Conservation (phyloP, 2,329 filamentous ascomycete genomes). For the Chaetomium strumarium region DNA sequence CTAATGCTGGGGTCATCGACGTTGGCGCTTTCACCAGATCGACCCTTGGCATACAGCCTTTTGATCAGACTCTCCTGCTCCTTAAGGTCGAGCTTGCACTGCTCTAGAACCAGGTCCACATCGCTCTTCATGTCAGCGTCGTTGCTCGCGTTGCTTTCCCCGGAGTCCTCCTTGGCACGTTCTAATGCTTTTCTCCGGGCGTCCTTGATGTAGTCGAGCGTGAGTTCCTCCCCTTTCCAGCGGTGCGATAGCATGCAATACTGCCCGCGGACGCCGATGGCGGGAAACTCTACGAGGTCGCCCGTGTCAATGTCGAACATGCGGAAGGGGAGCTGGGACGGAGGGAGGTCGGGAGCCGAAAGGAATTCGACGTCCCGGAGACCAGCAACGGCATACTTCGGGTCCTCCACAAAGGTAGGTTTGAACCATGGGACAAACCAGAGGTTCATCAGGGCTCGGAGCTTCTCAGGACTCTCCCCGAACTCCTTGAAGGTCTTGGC, state of each 20-base stretch:
- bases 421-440: conserved; percentile 25
- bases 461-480: conserved; percentile 23
- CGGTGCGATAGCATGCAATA: conserved; percentile 34
- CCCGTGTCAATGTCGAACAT: conserved; percentile 33
- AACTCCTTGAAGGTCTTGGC: conserved; percentile 20
- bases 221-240: conserved; percentile 32
- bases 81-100: conserved; percentile 16
- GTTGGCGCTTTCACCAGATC: not conserved
- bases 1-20: not conserved
- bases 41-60: not conserved
- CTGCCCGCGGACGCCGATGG: conserved; percentile 25
- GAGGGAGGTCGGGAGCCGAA: conserved; percentile 13
- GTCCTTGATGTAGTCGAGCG: conserved; percentile 26
- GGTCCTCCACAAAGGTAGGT: conserved; percentile 22
- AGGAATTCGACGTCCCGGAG: conserved; percentile 24
- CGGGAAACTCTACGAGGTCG: conserved; percentile 26
- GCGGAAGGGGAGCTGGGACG: conserved; percentile 24
- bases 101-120: conserved; percentile 14
- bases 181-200: conserved; percentile 20
- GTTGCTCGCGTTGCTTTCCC: not conserved
- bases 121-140: conserved; percentile 4
- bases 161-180: not conserved
- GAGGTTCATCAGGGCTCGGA: conserved; percentile 24
- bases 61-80: conserved; percentile 14
- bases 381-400: conserved; percentile 8